Conservation (phyloP, 2,329 filamentous ascomycete genomes). For the Microcyclosporella mali region DNA sequence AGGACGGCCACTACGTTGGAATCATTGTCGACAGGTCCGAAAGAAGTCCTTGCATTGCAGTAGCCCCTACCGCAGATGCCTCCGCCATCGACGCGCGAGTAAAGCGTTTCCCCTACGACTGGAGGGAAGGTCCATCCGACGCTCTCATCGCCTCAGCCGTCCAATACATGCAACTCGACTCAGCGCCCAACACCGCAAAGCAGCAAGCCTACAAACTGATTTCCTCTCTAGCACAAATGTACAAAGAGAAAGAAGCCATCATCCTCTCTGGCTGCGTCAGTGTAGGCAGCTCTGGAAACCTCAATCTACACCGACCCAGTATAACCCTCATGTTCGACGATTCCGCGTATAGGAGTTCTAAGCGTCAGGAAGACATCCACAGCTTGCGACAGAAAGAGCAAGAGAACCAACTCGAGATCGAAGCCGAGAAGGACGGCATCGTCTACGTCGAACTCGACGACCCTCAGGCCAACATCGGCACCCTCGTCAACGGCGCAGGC, state of each 20-base stretch:
- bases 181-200: conserved; percentile 39
- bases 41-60: conserved; percentile 58
- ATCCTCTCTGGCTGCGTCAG: conserved; percentile 50
- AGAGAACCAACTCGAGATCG: conserved; percentile 53
- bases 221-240: conserved; percentile 52
- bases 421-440: conserved; percentile 65
- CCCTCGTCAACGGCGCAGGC: conserved; percentile 81
- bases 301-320: conserved; percentile 45
- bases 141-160: conserved; percentile 39
- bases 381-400: conserved; percentile 46
- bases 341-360: conserved; percentile 57
- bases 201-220: conserved; percentile 44
- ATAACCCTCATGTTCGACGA: conserved; percentile 64
- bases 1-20: conserved; percentile 45
- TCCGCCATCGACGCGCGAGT: conserved; percentile 39
- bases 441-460: conserved; percentile 64
- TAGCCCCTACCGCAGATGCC: conserved; percentile 47
- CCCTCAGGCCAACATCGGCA: conserved; percentile 62
- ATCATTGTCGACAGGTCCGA: conserved; percentile 60
- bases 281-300: conserved; percentile 32
- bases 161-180: conserved; percentile 49
- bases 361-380: conserved; percentile 58
- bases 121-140: conserved; percentile 41
- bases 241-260: conserved; percentile 60
- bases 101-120: conserved; percentile 57